These are phyloP conservation scores for Triticum turgidum DNA, from an alignment of 176 grass and related monocot species.

Conservation along the genomic window DNA sequence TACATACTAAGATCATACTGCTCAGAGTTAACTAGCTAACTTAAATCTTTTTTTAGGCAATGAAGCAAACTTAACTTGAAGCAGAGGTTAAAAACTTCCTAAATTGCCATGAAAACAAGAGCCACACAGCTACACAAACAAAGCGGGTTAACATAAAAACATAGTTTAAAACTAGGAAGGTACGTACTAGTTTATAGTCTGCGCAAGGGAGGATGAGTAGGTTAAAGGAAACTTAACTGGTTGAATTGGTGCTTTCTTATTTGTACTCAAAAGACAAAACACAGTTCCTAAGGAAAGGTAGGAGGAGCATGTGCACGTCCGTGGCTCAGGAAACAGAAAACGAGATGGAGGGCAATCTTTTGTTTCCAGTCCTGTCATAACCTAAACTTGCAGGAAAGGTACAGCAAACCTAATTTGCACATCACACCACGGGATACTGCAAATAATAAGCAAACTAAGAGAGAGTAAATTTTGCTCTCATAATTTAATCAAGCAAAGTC, in stretches of 20 bases:
- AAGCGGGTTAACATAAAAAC: background rate
- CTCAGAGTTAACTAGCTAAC: background rate
- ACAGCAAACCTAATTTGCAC: background rate
- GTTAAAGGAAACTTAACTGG: constrained; percentile 13
- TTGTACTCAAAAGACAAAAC: constrained; percentile 6
- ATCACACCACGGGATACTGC: background rate
- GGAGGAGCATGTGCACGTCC: constrained; percentile 14
- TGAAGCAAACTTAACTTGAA: constrained; percentile 16
- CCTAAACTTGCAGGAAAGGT: constrained; percentile 34
- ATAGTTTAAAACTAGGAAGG: background rate
- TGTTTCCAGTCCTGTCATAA: constrained; percentile 14
- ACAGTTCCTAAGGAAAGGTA: background rate
- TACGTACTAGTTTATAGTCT: background rate
- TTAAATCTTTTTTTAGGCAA: background rate
- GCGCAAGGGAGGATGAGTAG: background rate
- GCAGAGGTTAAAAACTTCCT: background rate
- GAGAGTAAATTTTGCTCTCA: background rate
- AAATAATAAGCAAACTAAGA: background rate
- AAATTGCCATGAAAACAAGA: background rate
- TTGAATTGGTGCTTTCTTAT: background rate
- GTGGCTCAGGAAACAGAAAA: constrained; percentile 2
- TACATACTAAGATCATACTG: background rate
- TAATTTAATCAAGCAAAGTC: background rate
- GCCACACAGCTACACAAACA: background rate
- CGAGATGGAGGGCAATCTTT: background rate